A percentile compares a stretch with the other conserved stretches of the same genome.
Conservation (phyloP, 192 early-diverging fungal genomes). For the Podochytrium sp. region DNA sequence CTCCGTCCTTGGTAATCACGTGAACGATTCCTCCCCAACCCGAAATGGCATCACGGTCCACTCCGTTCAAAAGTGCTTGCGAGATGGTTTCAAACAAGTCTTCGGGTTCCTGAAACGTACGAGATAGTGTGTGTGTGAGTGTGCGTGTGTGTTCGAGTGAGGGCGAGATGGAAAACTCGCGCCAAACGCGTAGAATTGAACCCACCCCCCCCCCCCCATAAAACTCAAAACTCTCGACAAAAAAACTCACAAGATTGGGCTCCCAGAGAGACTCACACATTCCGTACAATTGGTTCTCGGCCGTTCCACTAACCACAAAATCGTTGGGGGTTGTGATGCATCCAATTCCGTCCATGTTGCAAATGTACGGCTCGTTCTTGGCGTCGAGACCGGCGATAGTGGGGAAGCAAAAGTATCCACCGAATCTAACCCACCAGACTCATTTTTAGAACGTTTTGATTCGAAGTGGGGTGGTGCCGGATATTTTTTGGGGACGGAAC, state of each 20-base stretch:
- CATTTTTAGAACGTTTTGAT: no score
- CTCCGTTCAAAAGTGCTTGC: constrained; percentile 90
- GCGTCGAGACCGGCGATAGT: constrained; percentile 94
- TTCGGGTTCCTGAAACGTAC: constrained; percentile 74
- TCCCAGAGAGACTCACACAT: constrained; percentile 98
- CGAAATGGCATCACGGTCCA: constrained; percentile 90
- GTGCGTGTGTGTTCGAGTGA: no score
- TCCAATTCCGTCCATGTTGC: constrained; percentile 93
- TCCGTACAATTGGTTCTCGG: constrained; percentile 85
- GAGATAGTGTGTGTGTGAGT: no score
- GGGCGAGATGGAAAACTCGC: no score
- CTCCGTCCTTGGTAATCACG: constrained; percentile 84
- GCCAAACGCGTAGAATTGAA: background rate
- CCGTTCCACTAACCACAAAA: constrained; percentile 94
- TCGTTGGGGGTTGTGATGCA: constrained; percentile 91
- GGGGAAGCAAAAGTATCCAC: constrained; percentile 94
- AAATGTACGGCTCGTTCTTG: constrained; percentile 89
- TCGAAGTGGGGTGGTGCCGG: no score
- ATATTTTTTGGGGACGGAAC: no score
- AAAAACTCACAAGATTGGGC: constrained; percentile 79
- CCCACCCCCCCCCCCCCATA: no score
- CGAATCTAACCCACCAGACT: constrained; percentile 88
- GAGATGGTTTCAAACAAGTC: constrained; percentile 97
- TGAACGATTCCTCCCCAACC: constrained; percentile 98
- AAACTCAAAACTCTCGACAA: background rate